Conservation (phyloP, 805 yeast genomes). For the Pichia rugopelliculosa region DNA sequence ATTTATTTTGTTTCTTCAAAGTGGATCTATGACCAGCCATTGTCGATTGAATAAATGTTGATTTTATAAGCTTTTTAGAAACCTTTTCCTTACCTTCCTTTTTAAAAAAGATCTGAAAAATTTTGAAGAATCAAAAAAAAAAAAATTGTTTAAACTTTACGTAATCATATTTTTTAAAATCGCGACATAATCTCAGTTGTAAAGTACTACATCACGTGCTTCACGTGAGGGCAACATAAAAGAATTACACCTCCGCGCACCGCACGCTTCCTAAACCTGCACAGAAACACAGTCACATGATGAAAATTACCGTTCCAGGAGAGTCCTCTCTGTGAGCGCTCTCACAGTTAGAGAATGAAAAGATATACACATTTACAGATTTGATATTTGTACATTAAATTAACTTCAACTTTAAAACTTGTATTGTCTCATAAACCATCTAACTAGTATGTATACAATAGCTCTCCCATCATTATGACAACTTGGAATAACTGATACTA, state of each 20-base stretch:
- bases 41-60: background rate
- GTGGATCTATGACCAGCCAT: constrained; percentile 85
- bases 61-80: background rate
- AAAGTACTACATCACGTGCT: background rate
- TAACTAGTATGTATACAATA: constrained; percentile 4
- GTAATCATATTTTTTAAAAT: background rate
- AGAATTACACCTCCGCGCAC: background rate
- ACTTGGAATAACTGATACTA: background rate
- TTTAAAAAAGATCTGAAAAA: background rate
- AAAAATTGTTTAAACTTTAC: background rate
- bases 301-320: no score
- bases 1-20: constrained; percentile 75
- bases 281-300: background rate
- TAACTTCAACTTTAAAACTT: background rate
- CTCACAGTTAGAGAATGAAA: background rate
- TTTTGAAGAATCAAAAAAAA: background rate
- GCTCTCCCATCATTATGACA: background rate
- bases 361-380: background rate
- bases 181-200: background rate
- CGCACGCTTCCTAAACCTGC: background rate
- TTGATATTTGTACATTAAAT: no score
- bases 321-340: background rate
- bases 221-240: background rate
- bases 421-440: constrained; percentile 5
- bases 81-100: background rate